Evolutionary conservation across 148 eudicot genomes (phyloP), one percentile per base, ranked within the genome.

Genomic region (Cornus suecica): DNA sequence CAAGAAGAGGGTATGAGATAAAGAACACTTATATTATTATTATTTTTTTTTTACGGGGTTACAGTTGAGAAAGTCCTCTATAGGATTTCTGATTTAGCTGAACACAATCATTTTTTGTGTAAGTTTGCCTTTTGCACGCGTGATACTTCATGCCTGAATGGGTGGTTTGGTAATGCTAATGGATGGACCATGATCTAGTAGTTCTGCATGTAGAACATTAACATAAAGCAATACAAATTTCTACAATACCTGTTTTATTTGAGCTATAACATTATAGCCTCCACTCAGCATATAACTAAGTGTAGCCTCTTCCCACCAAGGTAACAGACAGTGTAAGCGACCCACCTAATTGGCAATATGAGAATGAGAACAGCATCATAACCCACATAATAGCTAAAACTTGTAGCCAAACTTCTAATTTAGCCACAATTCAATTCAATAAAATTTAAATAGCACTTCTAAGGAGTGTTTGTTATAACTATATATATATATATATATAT

Each of bases 251-350:
- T 86, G 83, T 41, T 77, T 85, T 79, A 94, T 87, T 73, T 87
- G 87, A 28, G 87, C 82, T 66, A 75, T 81, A 76, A 94, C 97
- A 41, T 88, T 86, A 68, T 94, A 91, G 22, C 94, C 97, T 28
- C 98, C 98, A 71, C 92, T 91, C 64, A 73, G 79, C 92, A 94
- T 91, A 80, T 79, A 94, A 74, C 81, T 77, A 51, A 94, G 91
- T 42, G 97, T 87, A 69, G 91, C 94, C 79, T 94, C 94, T 79
- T 88, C 94, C 98, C 98, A 94, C 97, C 98, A 94, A 73, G 98
- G 97, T 66, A 84, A 78, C 48, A 90, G 82, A 77, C 97, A 90
- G 72, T 91, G 98, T 83, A 94, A 81, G 26, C 97, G 94, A 32
- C 90, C 93, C 70, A 89, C 86, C 98, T 93, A 83, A 65, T 42